These are phyloP conservation scores for Camptophora hylomeconis DNA, from an alignment of 2,329 filamentous ascomycete genomes.

Conservation along the genomic window DNA sequence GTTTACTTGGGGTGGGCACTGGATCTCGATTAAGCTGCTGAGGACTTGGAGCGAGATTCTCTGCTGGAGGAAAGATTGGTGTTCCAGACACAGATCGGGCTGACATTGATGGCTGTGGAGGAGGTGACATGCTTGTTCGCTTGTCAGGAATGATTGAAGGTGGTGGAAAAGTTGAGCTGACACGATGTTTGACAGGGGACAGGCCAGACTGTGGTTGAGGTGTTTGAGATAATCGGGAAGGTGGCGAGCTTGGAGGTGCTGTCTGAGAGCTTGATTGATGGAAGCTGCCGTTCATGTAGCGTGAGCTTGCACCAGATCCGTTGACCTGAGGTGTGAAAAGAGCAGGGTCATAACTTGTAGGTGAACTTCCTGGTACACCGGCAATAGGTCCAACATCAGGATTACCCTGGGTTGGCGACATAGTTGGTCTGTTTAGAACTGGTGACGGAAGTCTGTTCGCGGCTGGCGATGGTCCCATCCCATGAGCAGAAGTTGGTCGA, in stretches of 20 bases:
- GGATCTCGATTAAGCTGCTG: conserved; percentile 14
- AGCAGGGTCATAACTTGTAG: conserved; percentile 25
- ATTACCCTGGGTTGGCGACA: conserved; percentile 38
- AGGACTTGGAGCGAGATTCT: conserved; percentile 17
- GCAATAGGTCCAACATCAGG: conserved; percentile 33
- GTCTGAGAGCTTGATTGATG: conserved; percentile 13
- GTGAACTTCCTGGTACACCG: conserved; percentile 27
- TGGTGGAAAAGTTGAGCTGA: conserved; percentile 21
- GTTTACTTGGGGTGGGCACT: conserved; percentile 18
- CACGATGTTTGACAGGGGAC: conserved; percentile 30
- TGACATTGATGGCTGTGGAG: conserved; percentile 1
- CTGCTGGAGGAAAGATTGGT: conserved; percentile 16
- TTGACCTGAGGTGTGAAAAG: conserved; percentile 8
- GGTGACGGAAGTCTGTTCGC: conserved; percentile 22
- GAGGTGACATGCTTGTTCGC: conserved; percentile 3
- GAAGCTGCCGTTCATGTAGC: conserved; percentile 16
- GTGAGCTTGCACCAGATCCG: conserved; percentile 24
- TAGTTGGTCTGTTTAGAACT: conserved; percentile 32
- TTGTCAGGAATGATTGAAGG: conserved; percentile 19
- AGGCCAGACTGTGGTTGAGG: conserved; percentile 29
- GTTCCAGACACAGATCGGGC: conserved; percentile 14
- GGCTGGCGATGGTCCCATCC: conserved; percentile 19
- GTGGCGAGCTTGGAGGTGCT: conserved; percentile 10
- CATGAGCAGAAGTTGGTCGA: conserved; percentile 31
- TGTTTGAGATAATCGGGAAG: conserved; percentile 17